Evolutionary conservation across 2,329 filamentous ascomycete species (phyloP), one percentile per base, ranked within the genome.

Genomic region (Monilinia laxa): DNA sequence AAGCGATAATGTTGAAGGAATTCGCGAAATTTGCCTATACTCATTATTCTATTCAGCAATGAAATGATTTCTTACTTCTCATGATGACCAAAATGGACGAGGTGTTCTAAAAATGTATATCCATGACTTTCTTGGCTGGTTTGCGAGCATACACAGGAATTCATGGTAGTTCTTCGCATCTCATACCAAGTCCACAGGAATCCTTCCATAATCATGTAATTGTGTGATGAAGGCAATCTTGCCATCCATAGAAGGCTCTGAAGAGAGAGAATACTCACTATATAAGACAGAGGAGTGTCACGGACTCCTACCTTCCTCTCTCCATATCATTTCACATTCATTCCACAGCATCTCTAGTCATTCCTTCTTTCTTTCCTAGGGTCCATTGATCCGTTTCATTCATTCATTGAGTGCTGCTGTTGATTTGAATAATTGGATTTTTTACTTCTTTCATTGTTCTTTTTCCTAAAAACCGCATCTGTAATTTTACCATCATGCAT

Each of bases 351-450:
- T 45, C 55, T 62, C 49, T 23, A 54, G 47, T 60, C 64, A 51
- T 35, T 65, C 63, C 14, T 65, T 65, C 45, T 53, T 59, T 10
- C 11, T 60, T 38, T 53, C 7, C 35, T 25, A 65, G 64, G 64
- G 16, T 65, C 47, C 12, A 42, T 60, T 62, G 64, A 35, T 65
- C 64, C 55, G 64, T 60, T 65, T 53, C 64, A 53, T 60, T 65
- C 64, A 42, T 65, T 65, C 31, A 25, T 42, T 42, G 55, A 31
- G 52, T 42, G 35, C 31, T 53, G 55, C 52, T 58, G 10, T 47
- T 65, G 31, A 65, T 65, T 38, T 20, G 12, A 62, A 23, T 53
- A 60, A 38, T 20, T 10, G 7, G 38, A 23, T 25, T 60, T 35
- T 20, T 38, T 42, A 38, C 23, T 6, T 25, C 35, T 20, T 45